These are phyloP conservation scores for Pascua guehoae DNA, from an alignment of 1,284 basidiomycete genomes.

Conservation along the genomic window DNA sequence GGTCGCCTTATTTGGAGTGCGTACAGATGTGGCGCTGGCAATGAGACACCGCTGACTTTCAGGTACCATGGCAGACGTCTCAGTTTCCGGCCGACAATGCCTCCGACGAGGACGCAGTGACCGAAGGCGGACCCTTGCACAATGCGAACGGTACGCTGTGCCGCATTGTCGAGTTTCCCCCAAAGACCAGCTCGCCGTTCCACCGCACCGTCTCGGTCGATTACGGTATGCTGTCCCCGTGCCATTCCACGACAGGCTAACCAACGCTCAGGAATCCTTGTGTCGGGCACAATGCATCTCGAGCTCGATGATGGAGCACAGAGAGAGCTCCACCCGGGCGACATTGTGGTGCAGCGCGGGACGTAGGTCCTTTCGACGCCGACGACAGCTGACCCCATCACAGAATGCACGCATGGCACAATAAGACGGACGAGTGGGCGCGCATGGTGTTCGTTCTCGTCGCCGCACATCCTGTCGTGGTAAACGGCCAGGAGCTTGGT, in stretches of 20 bases:
- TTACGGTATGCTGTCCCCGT: neutral
- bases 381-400: neutral
- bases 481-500: neutral
- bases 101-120: neutral
- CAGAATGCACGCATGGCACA: neutral
- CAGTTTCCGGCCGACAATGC: neutral
- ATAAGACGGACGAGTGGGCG: neutral
- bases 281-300: neutral
- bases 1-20: neutral
- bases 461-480: neutral
- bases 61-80: neutral
- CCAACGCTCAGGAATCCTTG: neutral
- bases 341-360: neutral
- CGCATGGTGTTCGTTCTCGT: neutral
- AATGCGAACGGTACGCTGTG: neutral
- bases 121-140: neutral
- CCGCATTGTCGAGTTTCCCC: neutral
- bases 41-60: neutral
- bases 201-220: neutral
- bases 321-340: neutral
- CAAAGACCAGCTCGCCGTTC: neutral
- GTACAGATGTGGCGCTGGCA: neutral
- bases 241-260: too few relatives aligned
- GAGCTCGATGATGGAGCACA: neutral
- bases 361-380: neutral